Base-by-base conservation (phyloP, 495 filamentous ascomycete genomes). In the Aspergillus haitiensis region DNA sequence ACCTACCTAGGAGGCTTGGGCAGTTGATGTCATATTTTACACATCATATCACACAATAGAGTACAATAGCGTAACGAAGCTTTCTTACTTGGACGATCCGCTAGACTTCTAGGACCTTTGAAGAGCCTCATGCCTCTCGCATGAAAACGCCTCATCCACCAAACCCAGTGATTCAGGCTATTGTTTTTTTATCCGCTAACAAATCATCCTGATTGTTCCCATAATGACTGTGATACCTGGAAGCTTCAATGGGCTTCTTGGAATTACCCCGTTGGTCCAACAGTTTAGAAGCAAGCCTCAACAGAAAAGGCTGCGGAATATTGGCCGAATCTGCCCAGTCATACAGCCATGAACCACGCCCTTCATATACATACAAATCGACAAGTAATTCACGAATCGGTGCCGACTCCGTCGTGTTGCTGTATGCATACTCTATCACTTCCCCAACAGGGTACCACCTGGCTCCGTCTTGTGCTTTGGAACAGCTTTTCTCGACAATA, bases 341-440 rank as follows among this genome's bases (percentile, higher is more conserved):
- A 27, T 27, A 27, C 42, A 45, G 42, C 42, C 42, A 45, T 45
- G 42, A 16, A 15, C 42, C 2, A n/a, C 12, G 4, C 7, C 16
- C 27, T 1, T 32, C 7, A 33, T 55, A 8, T 5, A 15, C 53
- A 21, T 31, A 27, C 13, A 55, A 45, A 45, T 55, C 53, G 37
- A 55, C 39, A 32, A 55, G 18, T n/a, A 55, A 31, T 15, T 55
- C n/a, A n/a, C 37, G 53, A 18, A 55, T 32, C 33, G 39, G 39
- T 10, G 53, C 37, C 4, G 53, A 45, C 7, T 40, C 6, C 32
- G 16, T 42, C 13, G 53, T 55, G n/a, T 55, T 37, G 3, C 5
- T 6, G 39, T 55, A 55, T 45, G 10, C 37, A 27, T 45, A 45
- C 10, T 45, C 31, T 11, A 55, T 33, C 16, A 32, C 40, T 12